These are phyloP conservation scores for Corymbia calophylla DNA, from an alignment of 441 rosid genomes.

Conservation along the genomic window DNA sequence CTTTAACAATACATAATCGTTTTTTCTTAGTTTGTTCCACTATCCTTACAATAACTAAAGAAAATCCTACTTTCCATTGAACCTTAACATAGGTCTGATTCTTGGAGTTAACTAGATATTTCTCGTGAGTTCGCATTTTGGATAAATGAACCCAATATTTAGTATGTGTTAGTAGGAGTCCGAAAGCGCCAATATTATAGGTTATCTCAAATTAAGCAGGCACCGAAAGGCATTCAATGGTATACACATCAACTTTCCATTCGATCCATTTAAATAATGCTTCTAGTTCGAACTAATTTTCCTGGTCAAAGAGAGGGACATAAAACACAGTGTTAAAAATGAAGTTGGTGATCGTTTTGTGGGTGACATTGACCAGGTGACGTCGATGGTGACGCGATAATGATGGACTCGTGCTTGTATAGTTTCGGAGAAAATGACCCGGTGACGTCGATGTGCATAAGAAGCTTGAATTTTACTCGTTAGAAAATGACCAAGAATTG, in stretches of 20 bases:
- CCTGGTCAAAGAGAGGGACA: not conserved
- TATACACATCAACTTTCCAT: not conserved
- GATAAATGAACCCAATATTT: not conserved
- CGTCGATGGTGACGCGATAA: not conserved
- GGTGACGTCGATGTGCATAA: not conserved
- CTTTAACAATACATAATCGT: not conserved
- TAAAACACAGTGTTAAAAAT: not conserved
- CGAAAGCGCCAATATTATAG: not conserved
- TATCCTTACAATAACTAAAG: not conserved
- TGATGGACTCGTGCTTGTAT: not conserved
- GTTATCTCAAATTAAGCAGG: not conserved
- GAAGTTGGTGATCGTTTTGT: not conserved
- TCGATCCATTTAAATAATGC: not conserved
- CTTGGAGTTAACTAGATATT: not conserved
- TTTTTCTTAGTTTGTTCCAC: not conserved
- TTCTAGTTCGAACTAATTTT: not conserved
- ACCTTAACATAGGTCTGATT: not conserved
- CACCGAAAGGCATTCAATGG: not conserved
- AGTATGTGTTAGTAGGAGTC: not conserved
- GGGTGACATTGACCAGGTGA: not conserved
- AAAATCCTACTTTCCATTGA: not conserved
- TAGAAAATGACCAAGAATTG: not conserved
- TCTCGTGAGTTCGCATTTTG: not conserved
- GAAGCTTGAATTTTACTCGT: not conserved
- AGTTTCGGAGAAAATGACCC: not conserved